A percentile compares a stretch with the other conserved stretches of the same genome.
These are phyloP conservation scores for Pleurotus tuoliensis DNA, from an alignment of 768 basidiomycete genomes.

Conservation along the genomic window DNA sequence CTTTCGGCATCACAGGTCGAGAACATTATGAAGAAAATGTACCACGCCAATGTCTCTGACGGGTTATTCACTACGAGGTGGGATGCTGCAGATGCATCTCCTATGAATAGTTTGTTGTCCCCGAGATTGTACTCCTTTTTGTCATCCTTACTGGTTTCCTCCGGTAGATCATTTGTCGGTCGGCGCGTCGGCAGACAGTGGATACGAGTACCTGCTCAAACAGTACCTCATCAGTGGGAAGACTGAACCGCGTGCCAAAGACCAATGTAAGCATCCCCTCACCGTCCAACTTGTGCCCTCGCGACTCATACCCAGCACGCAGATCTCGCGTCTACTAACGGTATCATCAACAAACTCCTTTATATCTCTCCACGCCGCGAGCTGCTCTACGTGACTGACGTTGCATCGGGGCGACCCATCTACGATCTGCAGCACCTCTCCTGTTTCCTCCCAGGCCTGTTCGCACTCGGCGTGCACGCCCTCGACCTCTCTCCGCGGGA, in stretches of 20 bases:
- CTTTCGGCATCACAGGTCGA: constrained; percentile 34
- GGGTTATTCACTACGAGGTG: constrained; percentile 66
- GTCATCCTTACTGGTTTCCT: background rate
- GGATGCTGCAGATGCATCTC: constrained; percentile 44
- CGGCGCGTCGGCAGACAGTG: constrained; percentile 67
- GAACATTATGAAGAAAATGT: constrained; percentile 43
- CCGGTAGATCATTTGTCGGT: constrained; percentile 46
- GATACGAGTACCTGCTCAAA: constrained; percentile 76
- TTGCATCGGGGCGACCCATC: constrained; percentile 25
- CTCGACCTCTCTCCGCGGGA: constrained; percentile 38
- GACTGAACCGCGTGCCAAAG: constrained; percentile 42
- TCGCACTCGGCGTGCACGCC: constrained; percentile 66
- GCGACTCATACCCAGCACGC: background rate
- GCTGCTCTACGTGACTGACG: constrained; percentile 66
- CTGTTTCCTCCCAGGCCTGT: constrained; percentile 73
- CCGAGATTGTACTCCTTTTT: background rate
- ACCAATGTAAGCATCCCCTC: constrained; percentile 41
- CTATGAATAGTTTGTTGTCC: constrained; percentile 39
- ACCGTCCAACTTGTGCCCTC: background rate
- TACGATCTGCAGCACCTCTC: constrained; percentile 69
- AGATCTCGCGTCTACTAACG: constrained; percentile 61
- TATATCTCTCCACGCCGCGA: constrained; percentile 61
- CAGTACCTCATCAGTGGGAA: constrained; percentile 64
- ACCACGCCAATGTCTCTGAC: constrained; percentile 40
- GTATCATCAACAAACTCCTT: constrained; percentile 59